Evolutionary conservation across 2,329 filamentous ascomycete genomes (phyloP).

Genomic region (Colletotrichum filicis): DNA sequence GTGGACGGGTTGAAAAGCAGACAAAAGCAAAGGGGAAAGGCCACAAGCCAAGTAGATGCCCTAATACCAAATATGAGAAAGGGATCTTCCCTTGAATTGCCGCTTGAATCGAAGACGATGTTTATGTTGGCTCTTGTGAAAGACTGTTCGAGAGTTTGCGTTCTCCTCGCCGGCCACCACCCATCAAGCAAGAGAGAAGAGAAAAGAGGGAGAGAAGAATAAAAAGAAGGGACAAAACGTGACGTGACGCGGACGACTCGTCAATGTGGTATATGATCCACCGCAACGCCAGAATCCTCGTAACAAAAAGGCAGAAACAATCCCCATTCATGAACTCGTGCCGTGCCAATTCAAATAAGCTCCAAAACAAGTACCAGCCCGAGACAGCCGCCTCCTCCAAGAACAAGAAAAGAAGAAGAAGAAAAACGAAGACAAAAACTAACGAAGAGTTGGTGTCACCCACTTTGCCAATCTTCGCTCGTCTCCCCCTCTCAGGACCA

Average conservation of each 20-base stretch:
- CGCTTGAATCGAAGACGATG: not conserved
- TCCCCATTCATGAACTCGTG: slow-evolving; percentile 18
- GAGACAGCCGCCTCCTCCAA: slow-evolving; percentile 17
- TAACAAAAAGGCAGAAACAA: slow-evolving; percentile 21
- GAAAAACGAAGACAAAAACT: not conserved
- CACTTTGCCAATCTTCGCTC: not conserved
- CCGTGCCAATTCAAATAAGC: not conserved
- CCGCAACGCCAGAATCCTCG: slow-evolving; percentile 33
- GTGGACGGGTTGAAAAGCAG: not conserved
- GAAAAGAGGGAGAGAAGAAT: slow-evolving; percentile 21
- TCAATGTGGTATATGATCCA: slow-evolving; percentile 35
- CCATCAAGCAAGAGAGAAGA: not conserved
- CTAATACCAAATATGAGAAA: not conserved
- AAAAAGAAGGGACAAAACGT: slow-evolving; percentile 18
- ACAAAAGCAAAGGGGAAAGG: not conserved
- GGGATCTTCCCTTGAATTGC: not conserved
- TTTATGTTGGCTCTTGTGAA: not conserved
- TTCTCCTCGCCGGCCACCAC: not conserved
- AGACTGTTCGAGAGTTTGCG: not conserved
- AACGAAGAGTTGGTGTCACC: not conserved
- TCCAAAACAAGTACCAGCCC: slow-evolving; percentile 1
- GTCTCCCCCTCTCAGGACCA: not conserved
- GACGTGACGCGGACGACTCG: slow-evolving; percentile 29
- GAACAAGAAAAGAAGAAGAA: not conserved
- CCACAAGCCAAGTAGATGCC: not conserved